Base-by-base conservation (phyloP, 208 protist genomes). In the Cochliopodium minus region DNA sequence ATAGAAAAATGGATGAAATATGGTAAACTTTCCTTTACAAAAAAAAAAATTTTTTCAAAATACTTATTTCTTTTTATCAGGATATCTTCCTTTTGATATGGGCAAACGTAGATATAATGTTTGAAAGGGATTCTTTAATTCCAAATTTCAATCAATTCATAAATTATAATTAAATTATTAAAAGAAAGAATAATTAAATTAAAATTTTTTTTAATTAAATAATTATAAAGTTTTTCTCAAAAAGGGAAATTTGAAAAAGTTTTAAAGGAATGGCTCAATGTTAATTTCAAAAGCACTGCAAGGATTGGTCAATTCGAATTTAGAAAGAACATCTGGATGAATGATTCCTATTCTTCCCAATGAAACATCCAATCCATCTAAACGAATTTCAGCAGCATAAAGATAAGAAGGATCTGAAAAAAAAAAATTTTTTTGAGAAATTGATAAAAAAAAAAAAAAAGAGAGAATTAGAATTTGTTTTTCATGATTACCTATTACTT, bases 1-100 rank as follows among this genome's bases (percentile, higher is more conserved):
- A 92, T 97, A 43, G 68, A 77, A 65, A 88, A 97, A 71, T 96
- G 96, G 92, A 81, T 94, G 23, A 87, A 87, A 65, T 76, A 96
- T 64, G 70, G 81, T 25, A 96, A 97, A 38, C 23, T 86, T 22
- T 78, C 78, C 6, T 86, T 80, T 33, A 59, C 63, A 10, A 59
- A n/a, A n/a, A n/a, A n/a, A n/a, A n/a, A n/a, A n/a, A n/a, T n/a
- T n/a, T n/a, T n/a, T n/a, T n/a, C n/a, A n/a, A n/a, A n/a, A n/a
- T n/a, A n/a, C n/a, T n/a, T n/a, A n/a, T n/a, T n/a, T n/a, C n/a
- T n/a, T n/a, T n/a, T n/a, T n/a, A n/a, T n/a, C n/a, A n/a, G n/a
- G n/a, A n/a, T n/a, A n/a, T n/a, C n/a, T n/a, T n/a, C n/a, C n/a
- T n/a, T n/a, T n/a, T n/a, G n/a, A n/a, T n/a, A n/a, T n/a, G n/a